Base-by-base conservation (phyloP, 176 grass and related monocot species). In the Rhynchospora breviuscula region DNA sequence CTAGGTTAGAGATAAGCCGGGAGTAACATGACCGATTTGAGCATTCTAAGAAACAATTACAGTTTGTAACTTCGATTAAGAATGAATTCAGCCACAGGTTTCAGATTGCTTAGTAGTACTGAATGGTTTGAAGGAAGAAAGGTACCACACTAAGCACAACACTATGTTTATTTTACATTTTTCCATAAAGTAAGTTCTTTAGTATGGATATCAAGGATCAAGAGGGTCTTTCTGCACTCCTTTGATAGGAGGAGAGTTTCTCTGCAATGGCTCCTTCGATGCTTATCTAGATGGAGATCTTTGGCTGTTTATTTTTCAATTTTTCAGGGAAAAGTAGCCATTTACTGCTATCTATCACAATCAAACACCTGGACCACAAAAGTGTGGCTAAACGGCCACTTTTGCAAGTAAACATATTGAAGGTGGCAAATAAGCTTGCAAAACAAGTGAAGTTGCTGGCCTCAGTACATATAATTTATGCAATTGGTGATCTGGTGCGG, bases 361-460 rank as follows among this genome's bases (percentile, higher is more conserved):
- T 95, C 83, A 99, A 95, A 61, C 96, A 99, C 71, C 81, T 99
- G 71, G 91, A 95, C 77, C 88, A 99, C 82, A 99, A 93, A 68
- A 90, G 66, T 92, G 83, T 95, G 81, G 82, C 91, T 85, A 99
- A 90, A 86, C 87, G 86, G 75, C 86, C 88, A 17, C 22, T 66
- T 40, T 84, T 92, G 65, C 93, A 95, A 81, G 84, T 89, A 82
- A 93, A 77, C 85, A 95, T 99, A 76, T 40, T 99, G 78, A 99
- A 99, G 77, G 93, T 95, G 63, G 96, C 84, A 56, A 90, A 86
- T 49, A 79, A 89, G 84, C 96, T 99, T 92, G 93, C 89, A 79
- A 79, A 80, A 54, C 88, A 95, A 58, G 88, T 82, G 62, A 99
- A 95, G 63, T 57, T 86, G 11, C 90, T 92, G 62, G 89, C 91